Evolutionary conservation across 257 asterid species (phyloP), one percentile per base, ranked within the genome.

Genomic region (Solanum acaule): DNA sequence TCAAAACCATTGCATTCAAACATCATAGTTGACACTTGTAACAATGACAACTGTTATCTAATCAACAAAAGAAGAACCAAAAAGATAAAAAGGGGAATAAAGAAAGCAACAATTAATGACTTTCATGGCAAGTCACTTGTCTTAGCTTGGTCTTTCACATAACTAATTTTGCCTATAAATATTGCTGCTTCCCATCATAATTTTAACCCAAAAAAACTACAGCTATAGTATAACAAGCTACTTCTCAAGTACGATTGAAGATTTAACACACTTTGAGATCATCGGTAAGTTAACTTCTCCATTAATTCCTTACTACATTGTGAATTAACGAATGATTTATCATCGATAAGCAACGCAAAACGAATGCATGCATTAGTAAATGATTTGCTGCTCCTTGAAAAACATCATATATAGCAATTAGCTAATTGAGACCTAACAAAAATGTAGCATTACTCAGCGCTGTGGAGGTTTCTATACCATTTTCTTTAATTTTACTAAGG

Each of bases 81-180:
- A 81, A 44, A 42, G n/a, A 42, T 75, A 8, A 52, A 52, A 16
- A 15, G 11, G 16, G 31, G 65, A 2, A 16, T 29, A 81, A 46
- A 18, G 29, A 81, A 82, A 14, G 70, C 29, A 82, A 49, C 70
- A 29, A 49, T 31, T 52, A 49, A 82, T 82, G 38, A 82, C 87
- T 82, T 82, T 83, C 84, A 25, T 83, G 61, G 87, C 87, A 87
- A 87, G 87, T 82, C 40, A 81, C n/a, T 73, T 79, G 52, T 49
- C 70, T 77, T 78, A 52, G 34, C 61, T 83, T 76, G 81, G 81
- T 40, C 56, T 2, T 40, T 5, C 59, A 38, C 59, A 38, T 77
- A 38, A 40, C 84, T 22, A 81, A 44, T 9, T 46, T 29, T 49
- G 44, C 70, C 86, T 82, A 82, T 82, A 82, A 82, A 82, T 82